Evolutionary conservation across 2,329 filamentous ascomycete species (phyloP), one percentile per base, ranked within the genome.

Genomic region (Ophiostoma novo-ulmi): DNA sequence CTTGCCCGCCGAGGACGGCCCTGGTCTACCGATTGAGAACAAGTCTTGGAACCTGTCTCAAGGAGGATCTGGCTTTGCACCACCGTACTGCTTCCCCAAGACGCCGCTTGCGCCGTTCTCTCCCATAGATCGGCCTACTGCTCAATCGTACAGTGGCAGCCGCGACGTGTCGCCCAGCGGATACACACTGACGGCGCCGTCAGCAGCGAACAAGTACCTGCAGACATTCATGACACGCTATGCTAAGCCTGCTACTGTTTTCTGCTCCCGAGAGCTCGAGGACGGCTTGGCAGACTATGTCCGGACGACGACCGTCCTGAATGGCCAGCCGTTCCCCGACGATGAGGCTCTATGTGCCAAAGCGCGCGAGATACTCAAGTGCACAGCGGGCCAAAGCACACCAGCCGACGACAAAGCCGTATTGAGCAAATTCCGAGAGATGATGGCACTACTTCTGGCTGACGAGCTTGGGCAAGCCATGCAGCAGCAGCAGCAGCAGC

Each of bases 241-340:
- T 71, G 78, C 80, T 17, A 81, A 81, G 11, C 84, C 84, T 0
- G 83, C 85, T 0, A 77, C 77, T 10, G 80, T 88, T 0, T 89
- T 89, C 76, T 88, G 85, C 77, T 86, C 84, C 22, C 80, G 85
- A 7, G 85, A 88, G 75, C 80, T 89, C 31, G 87, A 89, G 76
- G 79, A 76, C n/a, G 85, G 83, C 1, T 78, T 89, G 17, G 76
- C 80, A 13, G 80, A 81, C 22, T 86, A 83, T 73, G 84, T 86
- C 6, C 78, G 80, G 39, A 75, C 77, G 13, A 75, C 76, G 4
- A 78, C 77, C 0, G 81, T 81, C 2, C 5, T 78, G 63, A 38
- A 22, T 26, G 63, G 63, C 76, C 0, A 81, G 80, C 2, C 75
- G 74, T 80, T 86, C 72, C 87, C 87, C 0, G 76, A 75, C 1